Base-by-base conservation (phyloP, 768 basidiomycete species). In the Scleroderma citrinum region DNA sequence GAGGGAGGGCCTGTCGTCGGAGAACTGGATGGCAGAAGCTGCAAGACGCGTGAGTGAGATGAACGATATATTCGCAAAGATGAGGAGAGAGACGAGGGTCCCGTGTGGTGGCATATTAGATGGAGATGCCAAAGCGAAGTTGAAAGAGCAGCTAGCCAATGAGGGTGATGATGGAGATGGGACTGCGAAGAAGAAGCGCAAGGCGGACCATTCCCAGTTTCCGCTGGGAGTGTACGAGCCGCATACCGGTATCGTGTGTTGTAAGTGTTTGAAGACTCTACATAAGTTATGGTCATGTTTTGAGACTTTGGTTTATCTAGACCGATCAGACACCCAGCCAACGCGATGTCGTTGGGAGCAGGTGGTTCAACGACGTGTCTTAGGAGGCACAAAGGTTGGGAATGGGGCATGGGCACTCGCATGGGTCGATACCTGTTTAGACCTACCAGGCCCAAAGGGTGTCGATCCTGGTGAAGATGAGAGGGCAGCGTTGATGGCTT, bases 11-110 rank as follows among this genome's bases (percentile, higher is more conserved):
- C 78, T 95, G 10, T 83, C 78, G 31, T 85, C 82, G 60, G 87
- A 93, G 57, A 95, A 95, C 60, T 98, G 93, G 93, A 94, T 97
- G 88, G 74, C 67, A 59, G 77, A 85, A 67, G 83, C 83, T 52
- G 86, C 92, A 1, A 74, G 71, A 56, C 75, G 85, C 30, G 81
- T 83, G 2, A 57, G 69, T 5, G 82, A 87, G 39, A 72, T 82
- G 37, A 84, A 83, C 43, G 70, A 76, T 24, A 81, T 81, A 54
- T 89, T 82, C 82, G 56, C 71, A 21, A 76, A 72, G 59, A 76
- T 78, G 60, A 70, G 88, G 53, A 71, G 65, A 55, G 78, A 81
- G 44, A 71, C 74, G 16, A 60, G 82, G 56, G 77, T 70, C 48
- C 70, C 71, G 44, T 76, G 75, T 17, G 77, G 81, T 10, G 78